Percentiles rank a stretch among this genome's conserved stretches.
phyloP scores from a whole-genome alignment of 495 filamentous ascomycete genomes.

The Aspergillus cristatus region DNA sequence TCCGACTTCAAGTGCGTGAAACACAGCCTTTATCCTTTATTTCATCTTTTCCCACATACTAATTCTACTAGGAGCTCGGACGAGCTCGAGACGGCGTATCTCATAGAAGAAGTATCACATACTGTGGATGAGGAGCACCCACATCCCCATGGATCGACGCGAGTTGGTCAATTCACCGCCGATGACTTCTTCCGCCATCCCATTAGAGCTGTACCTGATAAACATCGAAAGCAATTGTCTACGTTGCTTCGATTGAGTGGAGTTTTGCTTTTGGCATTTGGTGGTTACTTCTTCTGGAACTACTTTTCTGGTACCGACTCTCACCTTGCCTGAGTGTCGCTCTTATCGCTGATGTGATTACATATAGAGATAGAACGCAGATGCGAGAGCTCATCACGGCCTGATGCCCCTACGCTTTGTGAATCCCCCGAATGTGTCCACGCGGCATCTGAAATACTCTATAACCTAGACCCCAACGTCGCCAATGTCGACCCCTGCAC shows the following conservation, averaged over 20 bases:
- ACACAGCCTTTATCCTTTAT: too few species aligned
- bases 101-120: neutral
- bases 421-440: conserved; percentile 57
- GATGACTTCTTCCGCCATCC: neutral
- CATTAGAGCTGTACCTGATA: neutral
- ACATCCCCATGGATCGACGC: neutral
- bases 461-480: conserved; percentile 57
- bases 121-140: conserved; percentile 1
- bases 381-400: too few species aligned
- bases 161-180: too few species aligned
- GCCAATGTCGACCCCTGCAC: conserved; percentile 57
- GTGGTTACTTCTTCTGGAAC: conserved; percentile 11
- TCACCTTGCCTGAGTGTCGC: neutral
- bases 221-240: neutral
- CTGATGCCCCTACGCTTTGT: conserved; percentile 30
- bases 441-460: conserved; percentile 57
- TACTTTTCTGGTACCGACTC: conserved; percentile 6
- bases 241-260: neutral
- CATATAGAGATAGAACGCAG: too few species aligned
- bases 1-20: too few species aligned
- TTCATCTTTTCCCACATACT: too few species aligned
- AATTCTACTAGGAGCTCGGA: conserved; percentile 1
- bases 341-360: too few species aligned
- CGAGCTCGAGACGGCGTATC: conserved; percentile 3
- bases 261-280: conserved; percentile 7